Evolutionary conservation across 192 early-diverging fungal genomes (phyloP), one percentile per base, ranked within the genome.

Genomic region (Umbelopsis vinacea): DNA sequence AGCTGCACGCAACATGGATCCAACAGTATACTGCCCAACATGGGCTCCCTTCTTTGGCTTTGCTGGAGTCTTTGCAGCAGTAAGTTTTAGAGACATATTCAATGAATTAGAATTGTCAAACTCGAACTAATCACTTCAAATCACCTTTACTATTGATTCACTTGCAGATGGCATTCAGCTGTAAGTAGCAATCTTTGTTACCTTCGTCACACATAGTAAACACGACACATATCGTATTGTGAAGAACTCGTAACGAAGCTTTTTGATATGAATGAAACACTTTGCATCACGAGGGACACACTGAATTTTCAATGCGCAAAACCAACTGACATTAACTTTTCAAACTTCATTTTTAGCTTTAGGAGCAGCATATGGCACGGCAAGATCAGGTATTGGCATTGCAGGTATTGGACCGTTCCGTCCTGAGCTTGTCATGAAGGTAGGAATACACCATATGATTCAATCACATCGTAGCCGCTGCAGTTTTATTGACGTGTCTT

Each of bases 351-450:
- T n/a, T 40, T 46, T 70, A 92, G 93, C 93, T 69, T 86, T 96
- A 37, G 98, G 98, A 43, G 98, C 98, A 53, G 97, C 96, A 55
- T 99, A 98, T 80, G 98, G 98, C 26, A 99, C 98, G 37, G 93
- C 95, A 55, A 98, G 96, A 84, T 92, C 96, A 60, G 98, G 97
- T 43, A 90, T 99, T 48, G 96, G 97, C 74, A 96, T 99, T 79
- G 87, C 96, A 38, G 93, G 93, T 52, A 94, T 95, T 71, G 97
- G 97, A 80, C 91, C 96, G 12, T 93, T 99, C 82, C 87, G 91
- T 46, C 98, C 98, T 75, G 91, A 96, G 40, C 87, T 98, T 24
- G 90, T 93, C 72, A 91, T 93, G 92, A 92, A 92, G 77, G 89
- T 83, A 73, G 5, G 22, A 22, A 46, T n/a, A n/a, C 3, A 0